Evolutionary conservation across 352 stramenopile genomes (phyloP).

Genomic region (Phytopythium montanum): DNA sequence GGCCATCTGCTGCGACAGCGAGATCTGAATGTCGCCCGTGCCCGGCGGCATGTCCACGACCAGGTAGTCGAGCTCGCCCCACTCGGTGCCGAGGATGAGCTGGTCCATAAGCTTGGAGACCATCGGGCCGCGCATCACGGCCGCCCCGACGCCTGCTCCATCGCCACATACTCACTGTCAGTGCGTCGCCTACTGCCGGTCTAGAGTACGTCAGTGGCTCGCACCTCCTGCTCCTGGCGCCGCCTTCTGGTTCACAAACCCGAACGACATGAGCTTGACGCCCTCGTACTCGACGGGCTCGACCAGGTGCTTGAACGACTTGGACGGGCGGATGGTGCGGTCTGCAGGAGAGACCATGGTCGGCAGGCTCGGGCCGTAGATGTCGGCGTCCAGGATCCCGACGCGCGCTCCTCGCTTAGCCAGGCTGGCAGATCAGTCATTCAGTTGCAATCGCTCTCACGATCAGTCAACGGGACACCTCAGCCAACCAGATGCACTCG

Average conservation of each 20-base stretch:
- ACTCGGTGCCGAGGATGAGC: conserved; percentile 94
- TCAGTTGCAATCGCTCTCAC: background rate
- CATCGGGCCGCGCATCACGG: conserved; percentile 97
- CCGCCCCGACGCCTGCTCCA: conserved; percentile 60
- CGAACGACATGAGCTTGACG: conserved; percentile 93
- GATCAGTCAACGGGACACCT: background rate
- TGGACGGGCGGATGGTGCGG: conserved; percentile 63
- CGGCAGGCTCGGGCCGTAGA: conserved; percentile 98
- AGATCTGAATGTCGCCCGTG: conserved; percentile 99
- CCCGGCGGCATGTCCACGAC: conserved; percentile 99
- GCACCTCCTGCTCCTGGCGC: conserved; percentile 70
- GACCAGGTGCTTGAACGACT: conserved; percentile 68
- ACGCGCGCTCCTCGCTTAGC: conserved; percentile 90
- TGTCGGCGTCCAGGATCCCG: conserved; percentile 98
- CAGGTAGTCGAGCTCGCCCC: conserved; percentile 99
- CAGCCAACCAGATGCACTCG: too few species aligned
- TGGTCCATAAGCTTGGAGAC: conserved; percentile 97
- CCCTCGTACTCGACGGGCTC: conserved; percentile 84
- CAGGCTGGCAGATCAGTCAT: conserved; percentile 36
- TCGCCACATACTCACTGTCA: background rate
- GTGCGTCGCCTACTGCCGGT: background rate
- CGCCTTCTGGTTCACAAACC: conserved; percentile 88
- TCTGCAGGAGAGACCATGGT: conserved; percentile 92
- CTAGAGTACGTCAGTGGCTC: background rate
- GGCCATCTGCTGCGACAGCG: conserved; percentile 95